Evolutionary conservation across 2,329 filamentous ascomycete genomes (phyloP).

Genomic region (Chaetomium olivaceum): DNA sequence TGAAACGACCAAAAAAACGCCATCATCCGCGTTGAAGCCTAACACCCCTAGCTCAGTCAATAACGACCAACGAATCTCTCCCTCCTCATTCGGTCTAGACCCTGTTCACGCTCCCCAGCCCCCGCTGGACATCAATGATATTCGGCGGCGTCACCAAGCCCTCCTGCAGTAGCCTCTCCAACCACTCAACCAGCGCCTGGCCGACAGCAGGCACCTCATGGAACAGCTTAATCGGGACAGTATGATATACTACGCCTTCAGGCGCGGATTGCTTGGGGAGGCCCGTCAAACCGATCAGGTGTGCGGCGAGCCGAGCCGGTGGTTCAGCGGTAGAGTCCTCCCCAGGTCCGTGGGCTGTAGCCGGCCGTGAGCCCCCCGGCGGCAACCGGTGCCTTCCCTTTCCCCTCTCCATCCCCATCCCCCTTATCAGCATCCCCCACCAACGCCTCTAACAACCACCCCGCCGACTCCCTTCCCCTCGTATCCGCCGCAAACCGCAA

Average conservation of each 20-base stretch:
- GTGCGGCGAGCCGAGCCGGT: constrained; percentile 40
- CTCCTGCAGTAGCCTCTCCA: constrained; percentile 63
- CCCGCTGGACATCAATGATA: constrained; percentile 64
- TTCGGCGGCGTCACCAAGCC: constrained; percentile 60
- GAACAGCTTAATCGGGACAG: constrained; percentile 74
- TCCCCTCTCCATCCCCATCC: neutral
- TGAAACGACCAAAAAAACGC: neutral
- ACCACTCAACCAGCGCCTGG: constrained; percentile 62
- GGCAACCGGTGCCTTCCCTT: neutral
- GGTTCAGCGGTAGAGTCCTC: constrained; percentile 19
- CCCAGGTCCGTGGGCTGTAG: no score
- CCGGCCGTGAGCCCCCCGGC: neutral
- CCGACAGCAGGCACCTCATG: constrained; percentile 67
- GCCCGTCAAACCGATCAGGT: constrained; percentile 68
- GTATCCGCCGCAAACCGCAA: constrained; percentile 71
- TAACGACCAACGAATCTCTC: constrained; percentile 68
- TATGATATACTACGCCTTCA: constrained; percentile 57
- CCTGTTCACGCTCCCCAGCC: constrained; percentile 67
- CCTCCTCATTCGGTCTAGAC: constrained; percentile 66
- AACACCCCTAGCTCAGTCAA: constrained; percentile 15
- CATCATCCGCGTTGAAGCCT: neutral
- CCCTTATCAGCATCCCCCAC: neutral
- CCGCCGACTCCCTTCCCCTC: constrained; percentile 63
- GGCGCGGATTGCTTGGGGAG: constrained; percentile 58
- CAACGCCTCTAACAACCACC: constrained; percentile 53